Base-by-base conservation (phyloP, 1,284 basidiomycete species). In the Ceratobasidium sp. region DNA sequence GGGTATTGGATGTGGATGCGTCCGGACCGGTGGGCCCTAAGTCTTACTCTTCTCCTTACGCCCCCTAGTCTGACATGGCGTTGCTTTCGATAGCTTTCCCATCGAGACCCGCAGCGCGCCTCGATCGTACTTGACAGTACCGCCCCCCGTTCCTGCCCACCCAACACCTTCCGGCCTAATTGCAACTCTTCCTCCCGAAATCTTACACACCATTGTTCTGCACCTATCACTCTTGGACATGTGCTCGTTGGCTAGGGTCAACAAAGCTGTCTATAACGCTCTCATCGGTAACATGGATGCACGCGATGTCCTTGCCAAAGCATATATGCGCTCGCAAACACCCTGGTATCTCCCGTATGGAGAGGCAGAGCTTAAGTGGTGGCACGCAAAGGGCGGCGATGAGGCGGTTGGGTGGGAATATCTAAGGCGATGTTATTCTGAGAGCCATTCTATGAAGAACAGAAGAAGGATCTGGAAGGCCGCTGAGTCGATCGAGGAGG, bases 1-100 rank as follows among this genome's bases (percentile, higher is more conserved):
- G 63, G 64, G 13, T 58, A 44, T 40, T 77, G 63, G 63, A 77
- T 77, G 64, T 77, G 63, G 75, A 77, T 77, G 75, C 63, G 75
- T 18, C 75, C 64, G 3, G 75, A 77, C 23, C 63, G 75, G 75
- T 68, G 26, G 53, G 75, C 15, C 9, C 46, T 28, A 28, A 26
- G 26, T 64, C 28, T n/a, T 64, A 63, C 26, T 18, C 28, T 67
- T 49, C 7, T n/a, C 46, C 28, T 49, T 51, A 23, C 39, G 13
- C 1, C 26, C 12, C 28, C 7, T 58, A 10, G 10, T 33, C 33
- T 33, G 33, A 33, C 33, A 33, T 13, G 13, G 4, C 56, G 28
- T 61, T 5, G 12, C 39, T 7, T 18, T 20, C 46, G 39, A 33
- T 44, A 72, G 53, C 20, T 60, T 56, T 33, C 56, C 42, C 15